These are phyloP conservation scores for Blastomyces gilchristii DNA, from an alignment of 2,329 filamentous ascomycete genomes.

Conservation along the genomic window DNA sequence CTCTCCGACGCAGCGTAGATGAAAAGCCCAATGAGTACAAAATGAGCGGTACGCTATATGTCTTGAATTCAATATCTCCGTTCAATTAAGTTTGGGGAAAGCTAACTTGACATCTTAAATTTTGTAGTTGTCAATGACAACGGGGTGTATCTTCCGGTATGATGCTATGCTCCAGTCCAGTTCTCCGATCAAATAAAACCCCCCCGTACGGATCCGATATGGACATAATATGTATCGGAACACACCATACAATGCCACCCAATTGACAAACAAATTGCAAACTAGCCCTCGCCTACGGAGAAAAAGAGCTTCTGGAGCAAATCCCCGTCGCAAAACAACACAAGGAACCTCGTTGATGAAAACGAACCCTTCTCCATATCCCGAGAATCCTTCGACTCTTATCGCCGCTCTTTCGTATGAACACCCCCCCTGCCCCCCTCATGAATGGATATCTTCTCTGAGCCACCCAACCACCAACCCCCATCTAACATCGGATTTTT, in stretches of 20 bases:
- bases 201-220: not conserved
- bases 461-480: not conserved
- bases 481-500: not conserved
- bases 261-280: slow-evolving; percentile 2
- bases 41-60: slow-evolving; percentile 56
- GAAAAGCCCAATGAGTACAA: slow-evolving; percentile 67
- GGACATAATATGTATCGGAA: not conserved
- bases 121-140: slow-evolving; percentile 82
- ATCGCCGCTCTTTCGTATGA: slow-evolving; percentile 85
- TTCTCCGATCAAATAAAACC: not conserved
- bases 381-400: slow-evolving; percentile 92
- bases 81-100: slow-evolving; percentile 2
- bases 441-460: not conserved
- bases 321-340: slow-evolving; percentile 42
- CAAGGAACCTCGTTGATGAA: slow-evolving; percentile 59
- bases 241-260: slow-evolving; percentile 14
- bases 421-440: not conserved
- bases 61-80: not conserved
- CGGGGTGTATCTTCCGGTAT: slow-evolving; percentile 85
- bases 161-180: slow-evolving; percentile 20
- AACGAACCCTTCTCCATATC: slow-evolving; percentile 94
- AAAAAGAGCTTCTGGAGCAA: slow-evolving; percentile 68
- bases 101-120: slow-evolving; percentile 21
- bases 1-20: slow-evolving; percentile 50
- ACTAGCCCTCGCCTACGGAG: slow-evolving; percentile 75